phyloP scores from a whole-genome alignment of 306 rosid genomes.

The Alnus rubra region DNA sequence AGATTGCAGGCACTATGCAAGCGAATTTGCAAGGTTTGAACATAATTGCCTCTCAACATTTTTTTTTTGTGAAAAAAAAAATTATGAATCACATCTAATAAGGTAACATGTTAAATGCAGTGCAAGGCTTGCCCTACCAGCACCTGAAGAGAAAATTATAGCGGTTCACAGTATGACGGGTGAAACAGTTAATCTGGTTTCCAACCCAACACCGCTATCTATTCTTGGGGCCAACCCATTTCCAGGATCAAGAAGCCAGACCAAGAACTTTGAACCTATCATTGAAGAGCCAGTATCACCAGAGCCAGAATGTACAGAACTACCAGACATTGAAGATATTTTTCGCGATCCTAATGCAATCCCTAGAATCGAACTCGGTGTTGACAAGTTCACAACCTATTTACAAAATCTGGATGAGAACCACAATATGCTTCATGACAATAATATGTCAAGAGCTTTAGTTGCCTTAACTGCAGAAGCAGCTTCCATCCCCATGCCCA shows the following conservation, averaged over 20 bases:
- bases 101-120: constrained; percentile 32
- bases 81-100: neutral
- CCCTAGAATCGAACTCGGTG: constrained; percentile 17
- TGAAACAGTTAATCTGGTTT: neutral
- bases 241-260: neutral
- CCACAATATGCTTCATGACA: constrained; percentile 4
- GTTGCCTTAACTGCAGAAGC: constrained; percentile 24
- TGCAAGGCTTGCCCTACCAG: constrained; percentile 43
- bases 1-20: constrained; percentile 55
- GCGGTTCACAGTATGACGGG: neutral
- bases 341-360: constrained; percentile 15
- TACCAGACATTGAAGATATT: constrained; percentile 40
- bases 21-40: constrained; percentile 56
- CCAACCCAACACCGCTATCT: neutral
- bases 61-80: neutral
- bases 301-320: neutral
- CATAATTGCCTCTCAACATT: constrained; percentile 4
- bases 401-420: neutral
- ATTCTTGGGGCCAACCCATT: neutral
- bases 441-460: constrained; percentile 33
- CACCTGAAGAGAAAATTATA: constrained; percentile 8
- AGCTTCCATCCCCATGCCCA: constrained; percentile 26
- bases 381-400: neutral
- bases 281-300: constrained; percentile 58
- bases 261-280: constrained; percentile 42